Base-by-base conservation (phyloP, 2,329 filamentous ascomycete species). In the Mycocentrospora acerina region DNA sequence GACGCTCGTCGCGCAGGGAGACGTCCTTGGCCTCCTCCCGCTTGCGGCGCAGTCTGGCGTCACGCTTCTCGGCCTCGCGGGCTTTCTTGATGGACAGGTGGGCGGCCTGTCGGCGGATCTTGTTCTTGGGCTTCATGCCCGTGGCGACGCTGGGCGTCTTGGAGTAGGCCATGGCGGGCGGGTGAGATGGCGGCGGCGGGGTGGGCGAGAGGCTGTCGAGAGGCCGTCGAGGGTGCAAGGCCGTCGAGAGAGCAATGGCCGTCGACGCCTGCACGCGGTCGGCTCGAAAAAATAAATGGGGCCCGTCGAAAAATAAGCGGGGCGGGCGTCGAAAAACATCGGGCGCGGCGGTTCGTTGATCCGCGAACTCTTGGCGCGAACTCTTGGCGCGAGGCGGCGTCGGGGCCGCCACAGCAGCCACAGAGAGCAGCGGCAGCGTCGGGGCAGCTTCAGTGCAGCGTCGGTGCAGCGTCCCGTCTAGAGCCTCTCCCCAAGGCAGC, bases 21-120 rank as follows among this genome's bases (percentile, higher is more conserved):
- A 91, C 90, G 59, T 96, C 82, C 66, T 85, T 87, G 49, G 85
- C 80, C 69, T 98, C 93, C 60, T 90, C 87, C 70, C 86, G 88
- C 71, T 88, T 90, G 44, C 88, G 78, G 32, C 80, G 80, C 64
- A 90, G 85, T 47, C 90, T 82, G 58, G 83, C 79, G 57, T 90
- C 86, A 58, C 88, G 83, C 57, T 85, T 87, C 31, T 82, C 74
- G 61, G 83, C 84, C 62, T 89, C 86, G 51, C 81, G 81, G 29
- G 79, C 75, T 62, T 85, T 86, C 71, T 96, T 97, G 61, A 86
- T 79, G 54, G 87, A 82, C 44, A 95, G 76, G 61, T 90, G 86
- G 44, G 91, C 78, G 55, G 85, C 77, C 64, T 93, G 80, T 46
- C 93, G 80, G 62, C 83, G 84, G 15, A 88, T 71, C 68, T 95